Percentiles rank a stretch among this genome's conserved stretches.
Evolutionary conservation across 352 stramenopile genomes (phyloP).

Genomic region (Phytophthora megakarya): DNA sequence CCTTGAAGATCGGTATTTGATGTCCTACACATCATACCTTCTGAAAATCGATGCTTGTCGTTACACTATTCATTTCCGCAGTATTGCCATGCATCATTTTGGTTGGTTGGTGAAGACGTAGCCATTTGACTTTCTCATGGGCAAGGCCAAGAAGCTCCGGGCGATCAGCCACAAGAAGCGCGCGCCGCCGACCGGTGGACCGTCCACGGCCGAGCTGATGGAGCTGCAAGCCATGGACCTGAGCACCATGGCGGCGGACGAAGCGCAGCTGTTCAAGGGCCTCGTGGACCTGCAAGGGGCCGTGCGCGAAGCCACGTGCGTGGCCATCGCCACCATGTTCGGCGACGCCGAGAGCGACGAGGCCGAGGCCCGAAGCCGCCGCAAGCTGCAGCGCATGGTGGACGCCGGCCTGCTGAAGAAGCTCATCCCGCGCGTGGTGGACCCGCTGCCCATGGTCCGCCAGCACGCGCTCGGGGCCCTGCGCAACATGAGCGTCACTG

Average conservation of each 20-base stretch:
- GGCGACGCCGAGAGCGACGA: conserved; percentile 66
- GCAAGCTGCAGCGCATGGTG: conserved; percentile 81
- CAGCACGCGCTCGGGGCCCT: conserved; percentile 82
- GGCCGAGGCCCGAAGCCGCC: conserved; percentile 53
- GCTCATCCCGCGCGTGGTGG: conserved; percentile 83
- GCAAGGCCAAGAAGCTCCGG: conserved; percentile 89
- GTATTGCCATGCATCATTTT: conserved; percentile 26
- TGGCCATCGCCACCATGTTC: conserved; percentile 86
- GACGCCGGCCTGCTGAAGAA: conserved; percentile 78
- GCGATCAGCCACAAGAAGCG: conserved; percentile 86
- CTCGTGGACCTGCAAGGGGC: conserved; percentile 77
- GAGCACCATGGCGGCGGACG: conserved; percentile 51
- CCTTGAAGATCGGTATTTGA: conserved; percentile 4
- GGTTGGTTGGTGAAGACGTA: conserved; percentile 31
- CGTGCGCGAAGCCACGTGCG: conserved; percentile 85
- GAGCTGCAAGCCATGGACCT: conserved; percentile 53
- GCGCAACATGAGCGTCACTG: conserved; percentile 89
- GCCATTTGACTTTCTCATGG: conserved; percentile 51
- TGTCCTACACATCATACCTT: too few species aligned
- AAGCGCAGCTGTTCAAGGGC: conserved; percentile 74
- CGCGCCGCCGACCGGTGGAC: conserved; percentile 59
- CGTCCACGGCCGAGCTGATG: conserved; percentile 63
- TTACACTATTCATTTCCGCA: too few species aligned
- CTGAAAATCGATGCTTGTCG: too few species aligned
- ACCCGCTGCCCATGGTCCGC: conserved; percentile 84